A percentile compares a stretch with the other conserved stretches of the same genome.
Evolutionary conservation across 768 basidiomycete genomes (phyloP).

Genomic region (Suillus lakei): DNA sequence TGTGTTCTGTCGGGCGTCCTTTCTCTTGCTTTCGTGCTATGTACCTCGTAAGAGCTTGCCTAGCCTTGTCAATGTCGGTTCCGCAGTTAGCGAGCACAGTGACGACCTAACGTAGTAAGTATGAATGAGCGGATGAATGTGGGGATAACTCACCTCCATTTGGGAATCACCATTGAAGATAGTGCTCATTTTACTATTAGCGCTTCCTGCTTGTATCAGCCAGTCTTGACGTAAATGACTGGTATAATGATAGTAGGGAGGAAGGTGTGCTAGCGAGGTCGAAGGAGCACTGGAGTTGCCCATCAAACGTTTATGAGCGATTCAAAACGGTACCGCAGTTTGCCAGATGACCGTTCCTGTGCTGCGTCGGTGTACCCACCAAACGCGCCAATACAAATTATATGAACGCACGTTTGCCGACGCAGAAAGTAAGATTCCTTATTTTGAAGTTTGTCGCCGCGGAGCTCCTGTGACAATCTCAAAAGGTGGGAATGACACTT

Average conservation of each 20-base stretch:
- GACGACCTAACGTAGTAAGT: slow-evolving; percentile 27
- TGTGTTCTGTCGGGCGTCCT: slow-evolving; percentile 34
- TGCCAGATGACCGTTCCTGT: neutral
- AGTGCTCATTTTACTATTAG: neutral
- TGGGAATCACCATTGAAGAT: slow-evolving; percentile 35
- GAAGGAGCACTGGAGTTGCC: neutral
- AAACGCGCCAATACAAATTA: neutral
- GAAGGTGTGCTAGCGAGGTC: neutral
- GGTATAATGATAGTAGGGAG: neutral
- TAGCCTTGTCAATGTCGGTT: slow-evolving; percentile 29
- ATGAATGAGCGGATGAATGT: neutral
- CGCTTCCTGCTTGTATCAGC: neutral
- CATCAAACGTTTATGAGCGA: neutral
- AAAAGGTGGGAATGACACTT: neutral
- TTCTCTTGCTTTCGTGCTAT: slow-evolving; percentile 35
- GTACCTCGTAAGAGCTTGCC: slow-evolving; percentile 33
- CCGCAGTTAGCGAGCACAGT: slow-evolving; percentile 39
- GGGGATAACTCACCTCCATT: slow-evolving; percentile 26
- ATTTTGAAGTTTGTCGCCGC: neutral
- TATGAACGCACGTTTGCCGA: neutral
- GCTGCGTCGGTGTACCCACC: neutral
- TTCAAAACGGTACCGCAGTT: neutral
- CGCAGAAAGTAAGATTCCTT: neutral
- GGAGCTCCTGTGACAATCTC: neutral
- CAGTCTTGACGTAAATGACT: neutral